Conservation (phyloP, 768 basidiomycete species). For the Russula lepida region DNA sequence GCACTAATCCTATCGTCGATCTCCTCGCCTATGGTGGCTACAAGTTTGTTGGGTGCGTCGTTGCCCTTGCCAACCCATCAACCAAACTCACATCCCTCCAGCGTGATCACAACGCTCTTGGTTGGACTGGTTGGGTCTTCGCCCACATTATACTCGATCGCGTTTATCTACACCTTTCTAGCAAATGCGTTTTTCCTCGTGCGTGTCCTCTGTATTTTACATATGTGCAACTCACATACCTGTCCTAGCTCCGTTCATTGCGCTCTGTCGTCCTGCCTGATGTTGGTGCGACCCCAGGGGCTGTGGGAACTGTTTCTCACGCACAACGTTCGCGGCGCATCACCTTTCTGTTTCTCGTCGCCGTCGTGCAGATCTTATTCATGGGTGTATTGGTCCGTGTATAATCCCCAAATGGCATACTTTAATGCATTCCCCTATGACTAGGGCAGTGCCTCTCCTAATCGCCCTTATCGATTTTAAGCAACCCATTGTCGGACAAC, state of each 20-base stretch:
- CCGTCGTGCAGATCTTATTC: slow-evolving; percentile 72
- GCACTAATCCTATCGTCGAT: slow-evolving; percentile 63
- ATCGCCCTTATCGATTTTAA: background rate
- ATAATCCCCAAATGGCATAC: slow-evolving; percentile 20
- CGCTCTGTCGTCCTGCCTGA: slow-evolving; percentile 89
- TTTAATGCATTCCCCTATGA: slow-evolving; percentile 1
- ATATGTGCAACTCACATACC: background rate
- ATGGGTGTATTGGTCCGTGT: slow-evolving; percentile 79
- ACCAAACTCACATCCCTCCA: slow-evolving; percentile 26
- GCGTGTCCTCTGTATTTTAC: slow-evolving; percentile 26
- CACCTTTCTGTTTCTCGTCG: slow-evolving; percentile 82
- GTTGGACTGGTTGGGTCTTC: slow-evolving; percentile 58
- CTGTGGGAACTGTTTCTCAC: slow-evolving; percentile 30
- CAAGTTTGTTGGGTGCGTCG: slow-evolving; percentile 87
- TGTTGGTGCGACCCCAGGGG: slow-evolving; percentile 37
- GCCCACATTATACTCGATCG: slow-evolving; percentile 51
- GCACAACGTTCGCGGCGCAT: slow-evolving; percentile 78
- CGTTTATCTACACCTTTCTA: slow-evolving; percentile 79
- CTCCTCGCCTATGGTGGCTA: slow-evolving; percentile 91
- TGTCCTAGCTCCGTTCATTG: slow-evolving; percentile 76
- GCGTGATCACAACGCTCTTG: slow-evolving; percentile 78
- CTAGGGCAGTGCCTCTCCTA: background rate
- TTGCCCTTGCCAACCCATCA: background rate
- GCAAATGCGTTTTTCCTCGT: slow-evolving; percentile 94
- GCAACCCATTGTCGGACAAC: background rate